Evolutionary conservation across 192 early-diverging fungal genomes (phyloP).

Genomic region (Backusella tuberculispora): DNA sequence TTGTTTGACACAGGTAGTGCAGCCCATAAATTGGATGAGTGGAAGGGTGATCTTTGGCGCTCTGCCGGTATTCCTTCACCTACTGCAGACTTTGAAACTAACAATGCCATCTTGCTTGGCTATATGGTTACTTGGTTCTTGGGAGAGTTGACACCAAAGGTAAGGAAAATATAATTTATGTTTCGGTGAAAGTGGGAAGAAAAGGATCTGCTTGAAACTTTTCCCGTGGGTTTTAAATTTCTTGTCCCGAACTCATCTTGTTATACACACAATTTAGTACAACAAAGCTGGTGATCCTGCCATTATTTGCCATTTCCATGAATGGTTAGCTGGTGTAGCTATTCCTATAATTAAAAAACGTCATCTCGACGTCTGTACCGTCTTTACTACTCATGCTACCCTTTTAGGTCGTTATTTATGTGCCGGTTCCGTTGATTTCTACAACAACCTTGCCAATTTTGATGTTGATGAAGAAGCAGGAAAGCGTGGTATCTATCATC

Average conservation of each 20-base stretch:
- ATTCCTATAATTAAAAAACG: conserved; percentile 87
- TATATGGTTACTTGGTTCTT: conserved; percentile 96
- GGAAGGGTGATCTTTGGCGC: conserved; percentile 96
- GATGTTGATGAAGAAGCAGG: conserved; percentile 97
- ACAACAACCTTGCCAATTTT: conserved; percentile 92
- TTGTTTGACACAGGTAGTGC: conserved; percentile 87
- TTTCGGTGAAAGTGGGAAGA: background rate
- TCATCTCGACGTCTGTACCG: conserved; percentile 86
- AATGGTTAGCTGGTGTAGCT: conserved; percentile 94
- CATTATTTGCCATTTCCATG: conserved; percentile 97
- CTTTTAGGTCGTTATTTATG: conserved; percentile 94
- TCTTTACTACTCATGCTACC: conserved; percentile 97
- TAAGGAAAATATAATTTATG: conserved; percentile 25
- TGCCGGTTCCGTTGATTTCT: conserved; percentile 95
- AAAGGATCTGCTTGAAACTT: conserved; percentile 3
- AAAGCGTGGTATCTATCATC: conserved; percentile 96
- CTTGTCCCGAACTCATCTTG: conserved; percentile 8
- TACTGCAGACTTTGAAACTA: conserved; percentile 89
- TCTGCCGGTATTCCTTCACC: conserved; percentile 90
- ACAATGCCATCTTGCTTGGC: conserved; percentile 94
- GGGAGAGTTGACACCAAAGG: conserved; percentile 60
- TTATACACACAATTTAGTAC: conserved; percentile 42
- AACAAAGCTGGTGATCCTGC: conserved; percentile 51
- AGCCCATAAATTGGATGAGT: conserved; percentile 83
- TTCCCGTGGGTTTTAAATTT: conserved; percentile 15